phyloP scores from a whole-genome alignment of 225 moss, liverwort and hornwort genomes.

The Ulota crispa region DNA sequence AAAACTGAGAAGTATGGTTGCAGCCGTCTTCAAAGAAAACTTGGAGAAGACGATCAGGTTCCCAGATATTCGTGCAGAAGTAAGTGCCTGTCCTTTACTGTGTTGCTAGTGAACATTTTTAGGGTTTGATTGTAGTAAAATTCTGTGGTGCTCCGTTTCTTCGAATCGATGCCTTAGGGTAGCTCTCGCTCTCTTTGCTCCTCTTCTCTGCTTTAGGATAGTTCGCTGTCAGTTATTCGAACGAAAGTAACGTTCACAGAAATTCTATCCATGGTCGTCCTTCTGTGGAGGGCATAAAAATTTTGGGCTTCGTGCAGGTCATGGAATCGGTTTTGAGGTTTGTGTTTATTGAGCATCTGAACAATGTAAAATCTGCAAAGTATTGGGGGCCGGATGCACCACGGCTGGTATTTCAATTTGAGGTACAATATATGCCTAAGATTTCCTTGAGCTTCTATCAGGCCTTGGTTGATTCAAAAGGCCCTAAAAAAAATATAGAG shows the following conservation, averaged over 20 bases:
- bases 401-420: conserved; percentile 82
- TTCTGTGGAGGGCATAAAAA: not conserved
- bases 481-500: not conserved
- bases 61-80: conserved; percentile 75
- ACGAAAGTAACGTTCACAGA: not conserved
- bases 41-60: conserved; percentile 71
- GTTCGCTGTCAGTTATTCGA: not conserved
- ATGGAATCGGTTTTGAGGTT: conserved; percentile 82
- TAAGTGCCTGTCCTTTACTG: conserved; percentile 14
- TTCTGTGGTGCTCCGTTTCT: not conserved
- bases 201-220: not conserved
- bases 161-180: not conserved
- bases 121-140: not conserved
- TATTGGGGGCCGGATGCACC: conserved; percentile 83
- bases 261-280: not conserved
- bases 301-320: conserved; percentile 49
- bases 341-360: conserved; percentile 76
- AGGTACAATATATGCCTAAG: conserved; percentile 45
- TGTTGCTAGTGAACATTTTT: not conserved
- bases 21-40: conserved; percentile 80
- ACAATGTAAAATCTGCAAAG: conserved; percentile 64
- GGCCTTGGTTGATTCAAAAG: not conserved
- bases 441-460: not conserved
- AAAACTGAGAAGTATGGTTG: conserved; percentile 13
- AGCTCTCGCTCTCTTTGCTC: conserved; percentile 1